phyloP scores from a whole-genome alignment of 2,329 filamentous ascomycete genomes.

The Claviceps digitariae region DNA sequence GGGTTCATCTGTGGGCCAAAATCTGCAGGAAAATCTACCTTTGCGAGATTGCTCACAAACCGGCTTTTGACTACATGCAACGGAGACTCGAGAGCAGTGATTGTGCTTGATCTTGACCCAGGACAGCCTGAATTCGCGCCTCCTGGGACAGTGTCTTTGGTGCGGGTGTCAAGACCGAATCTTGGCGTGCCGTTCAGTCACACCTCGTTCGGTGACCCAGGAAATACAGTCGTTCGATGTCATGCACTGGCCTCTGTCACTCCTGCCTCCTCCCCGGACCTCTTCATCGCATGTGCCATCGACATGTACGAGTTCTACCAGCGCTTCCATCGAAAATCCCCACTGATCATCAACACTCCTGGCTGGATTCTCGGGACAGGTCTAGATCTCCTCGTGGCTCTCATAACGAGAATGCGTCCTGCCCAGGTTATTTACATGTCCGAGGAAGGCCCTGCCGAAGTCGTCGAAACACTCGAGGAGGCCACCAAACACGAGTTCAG shows the following conservation, averaged over 20 bases:
- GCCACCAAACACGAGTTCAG: conserved; percentile 31
- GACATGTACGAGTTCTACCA: conserved; percentile 50
- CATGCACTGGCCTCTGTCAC: conserved; percentile 55
- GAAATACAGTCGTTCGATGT: conserved; percentile 35
- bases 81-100: conserved; percentile 9
- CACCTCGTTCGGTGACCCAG: conserved; percentile 22
- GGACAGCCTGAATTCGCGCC: conserved; percentile 64
- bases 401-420: conserved; percentile 41
- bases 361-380: conserved; percentile 63
- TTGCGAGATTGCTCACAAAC: conserved; percentile 53
- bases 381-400: conserved; percentile 45
- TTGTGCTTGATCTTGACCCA: conserved; percentile 63
- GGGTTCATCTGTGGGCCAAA: conserved; percentile 57
- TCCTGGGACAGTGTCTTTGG: conserved; percentile 55
- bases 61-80: conserved; percentile 39
- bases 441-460: conserved; percentile 44
- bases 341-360: conserved; percentile 60
- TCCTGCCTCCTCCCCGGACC: conserved; percentile 50
- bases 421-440: conserved; percentile 58
- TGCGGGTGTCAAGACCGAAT: conserved; percentile 45
- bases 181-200: conserved; percentile 57
- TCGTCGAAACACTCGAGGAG: conserved; percentile 37
- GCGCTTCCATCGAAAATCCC: conserved; percentile 28
- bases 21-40: conserved; percentile 63
- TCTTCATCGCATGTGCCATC: conserved; percentile 50